A percentile compares a stretch with the other conserved stretches of the same genome.
phyloP scores from a whole-genome alignment of 495 filamentous ascomycete species.

The Penicillium verhagenii region DNA sequence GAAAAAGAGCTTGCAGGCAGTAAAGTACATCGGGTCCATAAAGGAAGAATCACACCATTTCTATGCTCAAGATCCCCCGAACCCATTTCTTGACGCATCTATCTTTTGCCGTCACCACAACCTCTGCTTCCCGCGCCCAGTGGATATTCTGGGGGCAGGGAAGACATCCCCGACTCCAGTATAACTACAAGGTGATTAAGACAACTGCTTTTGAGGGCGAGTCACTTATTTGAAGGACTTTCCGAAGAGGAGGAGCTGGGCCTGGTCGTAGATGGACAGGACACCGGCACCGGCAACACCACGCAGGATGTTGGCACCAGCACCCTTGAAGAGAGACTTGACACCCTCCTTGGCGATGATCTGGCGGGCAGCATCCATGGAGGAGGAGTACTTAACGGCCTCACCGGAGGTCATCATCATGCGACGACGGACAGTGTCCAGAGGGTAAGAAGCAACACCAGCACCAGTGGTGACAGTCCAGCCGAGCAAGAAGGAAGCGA shows the following conservation, averaged over 20 bases:
- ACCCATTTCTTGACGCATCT: constrained; percentile 46
- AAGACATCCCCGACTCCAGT: constrained; percentile 37
- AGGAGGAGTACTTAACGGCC: constrained; percentile 98
- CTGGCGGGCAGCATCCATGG: constrained; percentile 89
- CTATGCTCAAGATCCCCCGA: constrained; percentile 46
- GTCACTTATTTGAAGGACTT: constrained; percentile 91
- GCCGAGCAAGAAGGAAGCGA: constrained; percentile 97
- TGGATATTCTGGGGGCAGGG: constrained; percentile 25
- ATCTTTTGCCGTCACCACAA: constrained; percentile 48
- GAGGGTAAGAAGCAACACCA: constrained; percentile 99
- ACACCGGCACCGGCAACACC: constrained; percentile 99
- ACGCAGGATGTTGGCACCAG: constrained; percentile 99
- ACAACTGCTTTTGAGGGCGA: constrained; percentile 20
- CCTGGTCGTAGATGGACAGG: constrained; percentile 99
- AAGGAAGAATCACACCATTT: constrained; percentile 45
- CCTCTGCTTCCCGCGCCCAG: constrained; percentile 28
- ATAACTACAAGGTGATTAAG: constrained; percentile 25
- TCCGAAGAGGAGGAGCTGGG: constrained; percentile 97
- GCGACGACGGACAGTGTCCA: constrained; percentile 99
- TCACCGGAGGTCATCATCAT: constrained; percentile 99
- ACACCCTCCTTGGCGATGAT: constrained; percentile 96
- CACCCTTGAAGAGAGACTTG: constrained; percentile 99
- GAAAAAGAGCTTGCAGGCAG: constrained; percentile 52
- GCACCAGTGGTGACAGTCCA: constrained; percentile 99
- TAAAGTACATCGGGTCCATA: constrained; percentile 58